Evolutionary conservation across 2,329 filamentous ascomycete genomes (phyloP).

Genomic region (Colletotrichum orchidophilum): DNA sequence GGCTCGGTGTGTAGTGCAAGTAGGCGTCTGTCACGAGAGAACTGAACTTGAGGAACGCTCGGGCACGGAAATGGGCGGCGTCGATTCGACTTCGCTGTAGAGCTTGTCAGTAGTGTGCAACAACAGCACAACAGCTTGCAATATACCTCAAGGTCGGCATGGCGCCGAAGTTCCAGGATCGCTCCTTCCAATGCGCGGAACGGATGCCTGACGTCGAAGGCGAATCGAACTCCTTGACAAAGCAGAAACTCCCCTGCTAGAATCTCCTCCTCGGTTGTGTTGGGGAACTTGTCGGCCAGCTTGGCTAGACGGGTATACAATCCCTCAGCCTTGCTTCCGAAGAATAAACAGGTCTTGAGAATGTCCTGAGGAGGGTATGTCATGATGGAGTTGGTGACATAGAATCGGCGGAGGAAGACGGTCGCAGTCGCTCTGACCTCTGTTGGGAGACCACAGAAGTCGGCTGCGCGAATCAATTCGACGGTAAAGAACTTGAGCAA

Average conservation of each 20-base stretch:
- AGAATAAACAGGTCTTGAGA: conserved; percentile 89
- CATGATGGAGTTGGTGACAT: conserved; percentile 94
- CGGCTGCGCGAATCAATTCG: conserved; percentile 65
- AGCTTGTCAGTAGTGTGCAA: neutral
- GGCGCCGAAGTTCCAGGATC: conserved; percentile 80
- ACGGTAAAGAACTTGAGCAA: conserved; percentile 82
- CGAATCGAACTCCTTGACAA: conserved; percentile 91
- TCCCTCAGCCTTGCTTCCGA: conserved; percentile 92
- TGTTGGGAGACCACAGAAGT: conserved; percentile 61
- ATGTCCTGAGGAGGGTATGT: conserved; percentile 93
- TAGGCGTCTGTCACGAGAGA: conserved; percentile 94
- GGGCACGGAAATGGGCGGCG: conserved; percentile 76
- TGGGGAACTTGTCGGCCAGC: conserved; percentile 76
- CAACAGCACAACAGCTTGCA: conserved; percentile 31
- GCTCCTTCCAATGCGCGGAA: conserved; percentile 88
- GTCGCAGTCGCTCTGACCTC: conserved; percentile 74
- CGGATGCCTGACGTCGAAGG: conserved; percentile 91
- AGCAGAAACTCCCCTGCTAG: conserved; percentile 92
- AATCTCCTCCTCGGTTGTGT: conserved; percentile 81
- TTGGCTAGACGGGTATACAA: conserved; percentile 71
- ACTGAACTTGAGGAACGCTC: conserved; percentile 79
- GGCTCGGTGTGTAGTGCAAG: conserved; percentile 93
- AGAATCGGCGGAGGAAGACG: conserved; percentile 93
- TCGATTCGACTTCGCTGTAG: conserved; percentile 53
- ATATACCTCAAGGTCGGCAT: conserved; percentile 67